Conservation (phyloP, 2,329 filamentous ascomycete genomes). For the Botrytis hyacinthi region DNA sequence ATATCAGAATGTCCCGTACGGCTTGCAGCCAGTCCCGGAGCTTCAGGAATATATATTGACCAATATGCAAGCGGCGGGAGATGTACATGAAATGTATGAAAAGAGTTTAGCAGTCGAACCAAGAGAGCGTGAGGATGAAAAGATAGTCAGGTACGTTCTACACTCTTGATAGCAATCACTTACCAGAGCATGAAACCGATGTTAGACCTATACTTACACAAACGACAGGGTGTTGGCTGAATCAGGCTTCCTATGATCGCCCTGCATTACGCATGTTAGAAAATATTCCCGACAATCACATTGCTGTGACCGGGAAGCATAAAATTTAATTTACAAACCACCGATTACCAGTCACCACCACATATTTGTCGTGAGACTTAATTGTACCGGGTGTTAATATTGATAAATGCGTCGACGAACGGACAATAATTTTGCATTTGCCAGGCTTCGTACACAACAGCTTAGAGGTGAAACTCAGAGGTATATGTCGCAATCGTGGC, state of each 20-base stretch:
- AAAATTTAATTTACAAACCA: background rate
- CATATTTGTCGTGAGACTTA: background rate
- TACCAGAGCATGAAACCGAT: background rate
- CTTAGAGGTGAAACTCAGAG: background rate
- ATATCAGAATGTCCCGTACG: constrained; percentile 97
- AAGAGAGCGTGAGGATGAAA: constrained; percentile 95
- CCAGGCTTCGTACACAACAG: background rate
- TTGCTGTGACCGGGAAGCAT: background rate
- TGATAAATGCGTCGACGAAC: background rate
- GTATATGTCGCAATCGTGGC: background rate
- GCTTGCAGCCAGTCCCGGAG: constrained; percentile 82
- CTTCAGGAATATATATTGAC: constrained; percentile 94
- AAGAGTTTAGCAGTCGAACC: constrained; percentile 92
- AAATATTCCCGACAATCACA: background rate
- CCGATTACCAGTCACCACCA: background rate
- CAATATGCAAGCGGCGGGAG: constrained; percentile 92
- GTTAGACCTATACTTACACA: constrained; percentile 33
- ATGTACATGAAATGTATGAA: constrained; percentile 99
- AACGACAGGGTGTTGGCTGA: constrained; percentile 55
- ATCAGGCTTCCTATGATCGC: constrained; percentile 54
- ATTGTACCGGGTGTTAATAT: background rate
- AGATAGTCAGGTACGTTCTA: constrained; percentile 78
- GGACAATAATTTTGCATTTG: background rate
- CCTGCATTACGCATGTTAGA: background rate
- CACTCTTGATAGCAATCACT: constrained; percentile 7